These are phyloP conservation scores for Gnaphalium uliginosum DNA, from an alignment of 129 eudicot genomes.

Conservation along the genomic window DNA sequence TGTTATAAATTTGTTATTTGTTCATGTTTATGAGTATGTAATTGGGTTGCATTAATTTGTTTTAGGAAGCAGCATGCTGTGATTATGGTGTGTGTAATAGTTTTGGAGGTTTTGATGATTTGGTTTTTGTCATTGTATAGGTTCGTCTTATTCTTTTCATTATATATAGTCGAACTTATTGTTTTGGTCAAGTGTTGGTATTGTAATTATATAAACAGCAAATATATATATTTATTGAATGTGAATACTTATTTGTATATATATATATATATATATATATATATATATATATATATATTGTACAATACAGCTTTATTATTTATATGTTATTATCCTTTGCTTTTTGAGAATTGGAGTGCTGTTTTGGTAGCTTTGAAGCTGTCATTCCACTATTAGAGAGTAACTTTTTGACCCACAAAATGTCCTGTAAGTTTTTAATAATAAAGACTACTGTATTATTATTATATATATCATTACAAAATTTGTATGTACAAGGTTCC, in stretches of 20 bases:
- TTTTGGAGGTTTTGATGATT: constrained; percentile 29
- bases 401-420: background rate
- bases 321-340: background rate
- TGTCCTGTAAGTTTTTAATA: background rate
- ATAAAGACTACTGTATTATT: too few relatives aligned
- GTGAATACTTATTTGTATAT: constrained; percentile 24
- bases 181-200: constrained; percentile 25
- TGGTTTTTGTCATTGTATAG: constrained; percentile 33
- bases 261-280: too few relatives aligned
- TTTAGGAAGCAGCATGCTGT: constrained; percentile 35
- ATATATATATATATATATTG: background rate
- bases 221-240: constrained; percentile 15
- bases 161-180: constrained; percentile 23
- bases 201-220: constrained; percentile 25
- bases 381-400: constrained; percentile 1
- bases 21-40: constrained; percentile 30
- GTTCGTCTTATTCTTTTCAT: constrained; percentile 35
- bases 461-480: too few relatives aligned
- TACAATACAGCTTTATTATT: background rate
- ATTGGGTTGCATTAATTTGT: constrained; percentile 31
- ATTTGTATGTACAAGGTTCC: background rate
- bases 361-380: constrained; percentile 7
- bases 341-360: background rate
- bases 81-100: constrained; percentile 38
- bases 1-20: constrained; percentile 2